Evolutionary conservation across 345 rosid genomes (phyloP), one percentile per base, ranked within the genome.

Genomic region (Eucalyptus dawsonii): DNA sequence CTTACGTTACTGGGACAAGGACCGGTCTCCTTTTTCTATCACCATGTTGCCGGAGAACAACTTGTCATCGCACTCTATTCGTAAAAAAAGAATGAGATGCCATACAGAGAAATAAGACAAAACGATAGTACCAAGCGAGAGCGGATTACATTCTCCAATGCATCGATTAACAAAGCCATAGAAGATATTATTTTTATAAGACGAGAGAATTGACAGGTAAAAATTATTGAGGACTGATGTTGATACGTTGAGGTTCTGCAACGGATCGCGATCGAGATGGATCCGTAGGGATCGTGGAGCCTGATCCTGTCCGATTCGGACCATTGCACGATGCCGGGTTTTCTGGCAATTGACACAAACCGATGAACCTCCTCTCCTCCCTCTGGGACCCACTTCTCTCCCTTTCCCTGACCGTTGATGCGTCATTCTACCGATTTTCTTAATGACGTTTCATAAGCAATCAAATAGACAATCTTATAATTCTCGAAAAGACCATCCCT

Each of bases 261-360:
- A 58, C 31, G 87, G 3, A 54, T 88, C 87, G 31, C 50, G 51
- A 62, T 25, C 40, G 50, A 53, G 72, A 44, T 25, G 65, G 44
- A 19, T 31, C 49, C 19, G 12, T 24, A 17, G 29, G 53, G 80
- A 47, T 56, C 80, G 4, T 11, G 40, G 45, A 65, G 27, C 34
- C 19, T 49, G 90, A 85, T 89, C 83, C 81, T 85, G 90, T 89
- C 90, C 45, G 90, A 89, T 89, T 89, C 60, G 56, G 88, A 62
- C 81, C 90, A 89, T 14, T 58, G 81, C 90, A 89, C 90, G 88
- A 60, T 47, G 56, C 80, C 87, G 10, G 56, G 56, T 83, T 88
- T 88, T 37, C 54, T 45, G 90, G 56, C 40, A n/a, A 65, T 25
- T 11, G 12, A 44, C n/a, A n/a, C 31, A 51, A 51, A 27, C 69